These are phyloP conservation scores for Nakazawaea siamensis DNA, from an alignment of 805 yeast genomes.

Conservation along the genomic window DNA sequence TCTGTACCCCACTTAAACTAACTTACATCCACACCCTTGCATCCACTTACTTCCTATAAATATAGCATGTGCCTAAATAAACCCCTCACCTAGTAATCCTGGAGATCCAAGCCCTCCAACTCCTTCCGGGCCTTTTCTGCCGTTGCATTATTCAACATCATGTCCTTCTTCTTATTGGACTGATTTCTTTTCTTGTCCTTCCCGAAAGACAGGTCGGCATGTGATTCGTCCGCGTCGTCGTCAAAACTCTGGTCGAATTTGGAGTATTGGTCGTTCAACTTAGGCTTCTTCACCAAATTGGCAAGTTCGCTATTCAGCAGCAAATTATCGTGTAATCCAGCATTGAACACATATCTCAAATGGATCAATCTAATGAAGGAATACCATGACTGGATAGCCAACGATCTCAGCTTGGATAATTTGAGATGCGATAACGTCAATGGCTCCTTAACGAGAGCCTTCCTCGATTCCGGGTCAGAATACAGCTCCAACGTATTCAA, in stretches of 20 bases:
- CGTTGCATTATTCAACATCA: slow-evolving; percentile 18
- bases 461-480: slow-evolving; percentile 24
- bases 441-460: slow-evolving; percentile 20
- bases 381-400: slow-evolving; percentile 43
- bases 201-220: slow-evolving; percentile 11
- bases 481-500: slow-evolving; percentile 36
- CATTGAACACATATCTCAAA: slow-evolving; percentile 42
- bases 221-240: slow-evolving; percentile 4
- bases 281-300: slow-evolving; percentile 17
- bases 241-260: slow-evolving; percentile 10
- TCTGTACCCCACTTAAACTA: too few species aligned
- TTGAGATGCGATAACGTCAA: slow-evolving; percentile 25
- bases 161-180: slow-evolving; percentile 17
- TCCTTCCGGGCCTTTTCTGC: slow-evolving; percentile 16
- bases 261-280: slow-evolving; percentile 8
- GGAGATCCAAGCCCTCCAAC: slow-evolving; percentile 15
- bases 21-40: too few species aligned
- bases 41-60: too few species aligned
- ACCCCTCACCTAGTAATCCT: too few species aligned
- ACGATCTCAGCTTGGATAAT: slow-evolving; percentile 34
- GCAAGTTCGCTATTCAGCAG: slow-evolving; percentile 27
- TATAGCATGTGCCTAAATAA: too few species aligned
- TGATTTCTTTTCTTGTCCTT: slow-evolving; percentile 13
- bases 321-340: slow-evolving; percentile 42
- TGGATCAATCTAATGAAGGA: slow-evolving; percentile 38